A percentile compares a stretch with the other conserved stretches of the same genome.
These are phyloP conservation scores for Hypoxylon sp. DNA, from an alignment of 2,329 filamentous ascomycete genomes.

Conservation along the genomic window DNA sequence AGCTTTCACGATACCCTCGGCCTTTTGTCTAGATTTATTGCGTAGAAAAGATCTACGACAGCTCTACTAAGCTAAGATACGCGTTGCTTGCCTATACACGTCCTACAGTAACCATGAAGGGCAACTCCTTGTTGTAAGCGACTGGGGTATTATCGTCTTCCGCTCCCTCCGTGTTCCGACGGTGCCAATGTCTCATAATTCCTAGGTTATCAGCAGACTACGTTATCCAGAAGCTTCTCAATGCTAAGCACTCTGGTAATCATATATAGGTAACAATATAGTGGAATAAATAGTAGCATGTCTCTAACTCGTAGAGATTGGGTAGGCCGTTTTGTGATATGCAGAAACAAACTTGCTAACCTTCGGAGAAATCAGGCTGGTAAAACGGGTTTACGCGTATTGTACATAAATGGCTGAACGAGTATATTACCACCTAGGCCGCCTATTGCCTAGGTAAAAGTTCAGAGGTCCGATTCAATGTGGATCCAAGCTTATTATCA, in stretches of 20 bases:
- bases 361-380: conserved; percentile 45
- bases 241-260: conserved; percentile 25
- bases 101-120: conserved; percentile 12
- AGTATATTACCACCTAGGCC: conserved; percentile 28
- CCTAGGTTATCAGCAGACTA: conserved; percentile 19
- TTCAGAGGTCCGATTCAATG: conserved; percentile 21
- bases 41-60: conserved; percentile 3
- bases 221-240: conserved; percentile 6
- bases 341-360: conserved; percentile 21
- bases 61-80: conserved; percentile 17
- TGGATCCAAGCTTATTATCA: conserved; percentile 37
- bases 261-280: conserved; percentile 14
- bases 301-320: conserved; percentile 26
- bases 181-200: conserved; percentile 36
- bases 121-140: conserved; percentile 26
- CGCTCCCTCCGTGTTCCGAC: conserved; percentile 36
- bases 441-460: conserved; percentile 6
- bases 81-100: conserved; percentile 8
- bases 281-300: conserved; percentile 12
- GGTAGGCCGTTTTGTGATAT: conserved; percentile 15
- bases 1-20: conserved; percentile 46
- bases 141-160: conserved; percentile 35
- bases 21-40: conserved; percentile 19
- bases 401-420: conserved; percentile 30
- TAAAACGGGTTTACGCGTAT: conserved; percentile 25